These are phyloP conservation scores for Blastocystis hominis DNA, from an alignment of 352 stramenopile species.

Conservation along the genomic window DNA sequence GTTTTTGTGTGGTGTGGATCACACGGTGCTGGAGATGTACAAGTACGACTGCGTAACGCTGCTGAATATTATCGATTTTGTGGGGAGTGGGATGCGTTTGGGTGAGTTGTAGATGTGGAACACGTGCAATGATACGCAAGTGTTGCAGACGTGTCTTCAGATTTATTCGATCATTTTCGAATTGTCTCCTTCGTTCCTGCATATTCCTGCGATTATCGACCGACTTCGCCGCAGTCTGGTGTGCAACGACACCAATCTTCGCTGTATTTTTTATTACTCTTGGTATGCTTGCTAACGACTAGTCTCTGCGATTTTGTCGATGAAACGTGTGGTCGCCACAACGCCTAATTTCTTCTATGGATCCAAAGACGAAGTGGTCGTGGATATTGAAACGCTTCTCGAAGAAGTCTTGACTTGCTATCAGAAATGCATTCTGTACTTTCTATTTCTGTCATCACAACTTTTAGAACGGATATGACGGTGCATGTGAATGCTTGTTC, in stretches of 20 bases:
- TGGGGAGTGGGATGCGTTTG: background rate
- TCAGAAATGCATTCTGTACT: slow-evolving; percentile 38
- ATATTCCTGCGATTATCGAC: slow-evolving; percentile 49
- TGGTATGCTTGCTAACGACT: background rate
- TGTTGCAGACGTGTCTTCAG: slow-evolving; percentile 34
- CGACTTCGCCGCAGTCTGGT: slow-evolving; percentile 23
- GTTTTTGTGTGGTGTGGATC: slow-evolving; percentile 20
- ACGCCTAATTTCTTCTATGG: slow-evolving; percentile 29
- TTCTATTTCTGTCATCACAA: background rate
- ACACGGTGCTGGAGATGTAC: background rate
- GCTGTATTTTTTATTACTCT: background rate
- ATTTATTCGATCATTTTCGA: slow-evolving; percentile 54
- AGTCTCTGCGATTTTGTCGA: slow-evolving; percentile 38
- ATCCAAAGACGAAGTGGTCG: background rate
- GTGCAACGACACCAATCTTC: background rate
- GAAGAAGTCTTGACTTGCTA: slow-evolving; percentile 46
- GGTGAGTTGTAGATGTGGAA: slow-evolving; percentile 38
- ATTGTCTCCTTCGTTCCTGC: slow-evolving; percentile 28
- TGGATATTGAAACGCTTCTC: slow-evolving; percentile 21
- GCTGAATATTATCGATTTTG: slow-evolving; percentile 56
- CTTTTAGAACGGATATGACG: background rate
- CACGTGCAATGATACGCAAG: slow-evolving; percentile 38
- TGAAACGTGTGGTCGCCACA: slow-evolving; percentile 34
- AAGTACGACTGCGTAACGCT: slow-evolving; percentile 54
- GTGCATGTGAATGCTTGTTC: slow-evolving; percentile 51